phyloP scores from a whole-genome alignment of 2,329 filamentous ascomycete genomes.

The Sphaerulina musiva region DNA sequence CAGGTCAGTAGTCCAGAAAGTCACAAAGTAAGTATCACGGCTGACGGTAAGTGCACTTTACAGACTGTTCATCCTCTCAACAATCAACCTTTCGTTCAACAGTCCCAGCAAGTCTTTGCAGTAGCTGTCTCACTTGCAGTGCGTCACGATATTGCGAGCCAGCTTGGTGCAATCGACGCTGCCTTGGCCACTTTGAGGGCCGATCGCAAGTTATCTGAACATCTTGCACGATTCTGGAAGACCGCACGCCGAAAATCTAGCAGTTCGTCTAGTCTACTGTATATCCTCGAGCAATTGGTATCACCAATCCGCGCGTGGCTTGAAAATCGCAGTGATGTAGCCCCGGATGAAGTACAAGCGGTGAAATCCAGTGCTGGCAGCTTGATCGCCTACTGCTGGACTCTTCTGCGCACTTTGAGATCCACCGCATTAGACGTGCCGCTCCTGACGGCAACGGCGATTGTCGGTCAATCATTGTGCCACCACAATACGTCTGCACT shows the following conservation, averaged over 20 bases:
- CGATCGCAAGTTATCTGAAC: slow-evolving; percentile 18
- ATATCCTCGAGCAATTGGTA: slow-evolving; percentile 9
- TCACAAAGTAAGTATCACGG: slow-evolving; percentile 29
- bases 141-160: slow-evolving; percentile 19
- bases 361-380: neutral
- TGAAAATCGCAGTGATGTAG: neutral
- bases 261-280: slow-evolving; percentile 5
- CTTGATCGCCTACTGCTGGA: slow-evolving; percentile 14
- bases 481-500: neutral
- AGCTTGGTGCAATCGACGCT: slow-evolving; percentile 11
- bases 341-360: neutral
- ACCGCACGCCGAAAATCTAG: slow-evolving; percentile 4
- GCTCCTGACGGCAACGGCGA: slow-evolving; percentile 11
- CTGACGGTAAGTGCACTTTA: slow-evolving; percentile 33
- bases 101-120: slow-evolving; percentile 19
- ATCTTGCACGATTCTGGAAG: slow-evolving; percentile 17
- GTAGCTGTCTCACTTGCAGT: slow-evolving; percentile 22
- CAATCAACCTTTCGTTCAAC: slow-evolving; percentile 39
- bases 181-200: slow-evolving; percentile 10
- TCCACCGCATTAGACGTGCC: slow-evolving; percentile 15
- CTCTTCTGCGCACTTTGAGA: slow-evolving; percentile 9
- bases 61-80: slow-evolving; percentile 42
- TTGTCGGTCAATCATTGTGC: slow-evolving; percentile 13
- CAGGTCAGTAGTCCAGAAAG: slow-evolving; percentile 31
- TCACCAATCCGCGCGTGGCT: slow-evolving; percentile 2